Evolutionary conservation across 768 basidiomycete species (phyloP), one percentile per base, ranked within the genome.

Genomic region (Amanita jacksonii): DNA sequence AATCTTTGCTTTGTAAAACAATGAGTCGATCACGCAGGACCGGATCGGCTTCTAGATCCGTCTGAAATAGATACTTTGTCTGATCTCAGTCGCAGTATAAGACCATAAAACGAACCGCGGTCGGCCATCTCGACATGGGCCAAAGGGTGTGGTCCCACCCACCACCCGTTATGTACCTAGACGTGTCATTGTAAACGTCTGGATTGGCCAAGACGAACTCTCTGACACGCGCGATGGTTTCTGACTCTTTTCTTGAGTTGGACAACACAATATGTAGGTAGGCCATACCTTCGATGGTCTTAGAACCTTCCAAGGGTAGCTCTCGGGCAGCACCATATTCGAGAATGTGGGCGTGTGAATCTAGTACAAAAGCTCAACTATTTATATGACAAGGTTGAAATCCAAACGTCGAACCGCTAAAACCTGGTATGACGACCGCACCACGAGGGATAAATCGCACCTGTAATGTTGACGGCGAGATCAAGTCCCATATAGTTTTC

Each of bases 61-160:
- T 73, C 87, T 90, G n/a, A 42, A 42, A 16, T 18, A 18, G 12
- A 36, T 36, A 15, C 34, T 13, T 36, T 18, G 18, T n/a, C n/a
- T 33, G 16, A 15, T 10, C 13, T 15, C 15, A 34, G 22, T 13
- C 3, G 6, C 4, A 15, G 25, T 7, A 13, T 8, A 48, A 22
- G 38, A 33, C 31, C 27, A 43, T n/a, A 45, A 46, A 27, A 30
- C 74, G 46, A 54, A 87, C 88, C 46, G 79, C 72, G 34, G 73
- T 76, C 5, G 88, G 88, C 70, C 81, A 89, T 16, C 65, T 62
- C 23, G 65, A 59, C 15, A 57, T 57, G 6, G 72, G 64, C 84
- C 84, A 86, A 42, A 71, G 62, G 1, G 88, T 93, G 60, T 94
- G 92, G 58, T 94, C 87, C 90, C 92, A 94, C 1, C 91, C 92